Evolutionary conservation across 768 basidiomycete genomes (phyloP), one percentile per base, ranked within the genome.

Genomic region (Lentinus brumalis): DNA sequence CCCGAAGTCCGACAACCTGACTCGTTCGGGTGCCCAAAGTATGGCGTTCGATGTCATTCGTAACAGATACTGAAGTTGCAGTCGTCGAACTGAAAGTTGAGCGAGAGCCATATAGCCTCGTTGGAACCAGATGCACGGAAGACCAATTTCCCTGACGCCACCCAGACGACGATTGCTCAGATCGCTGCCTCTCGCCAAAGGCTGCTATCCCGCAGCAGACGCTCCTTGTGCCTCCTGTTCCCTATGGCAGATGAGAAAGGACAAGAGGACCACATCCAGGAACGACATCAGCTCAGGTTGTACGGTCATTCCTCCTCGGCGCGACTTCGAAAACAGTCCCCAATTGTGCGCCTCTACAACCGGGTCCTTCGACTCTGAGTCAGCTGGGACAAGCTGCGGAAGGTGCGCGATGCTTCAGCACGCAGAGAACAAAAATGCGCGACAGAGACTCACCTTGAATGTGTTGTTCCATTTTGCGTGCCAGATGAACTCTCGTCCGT

Each of bases 401-500:
- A 53, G 39, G 51, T 47, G 46, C n/a, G n/a, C 18, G 21, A 21
- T 7, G 15, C 21, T 39, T 38, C 8, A 26, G 9, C 10, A 26
- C 39, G n/a, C 9, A 16, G 38, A 29, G 18, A 32, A 14, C 12
- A 26, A 26, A 26, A 26, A 26, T 3, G 32, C n/a, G 38, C 35
- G 38, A n/a, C 11, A 26, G 15, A n/a, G 31, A 32, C 57, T 35
- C 18, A 38, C 57, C 50, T 51, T 32, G 30, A 58, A 42, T 15
- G 29, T 12, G 31, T 12, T 11, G 38, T 38, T 18, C 42, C 44
- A 5, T 26, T 6, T 8, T 15, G 57, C 18, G 41, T 40, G 53
- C 58, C 58, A 59, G 15, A 26, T 21, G n/a, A 53, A 59, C 7
- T 15, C 9, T 39, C 38, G 39, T 4, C 58, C 52, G 18, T 59